These are phyloP conservation scores for Zasmidium cellare DNA, from an alignment of 2,329 filamentous ascomycete genomes.

Conservation along the genomic window DNA sequence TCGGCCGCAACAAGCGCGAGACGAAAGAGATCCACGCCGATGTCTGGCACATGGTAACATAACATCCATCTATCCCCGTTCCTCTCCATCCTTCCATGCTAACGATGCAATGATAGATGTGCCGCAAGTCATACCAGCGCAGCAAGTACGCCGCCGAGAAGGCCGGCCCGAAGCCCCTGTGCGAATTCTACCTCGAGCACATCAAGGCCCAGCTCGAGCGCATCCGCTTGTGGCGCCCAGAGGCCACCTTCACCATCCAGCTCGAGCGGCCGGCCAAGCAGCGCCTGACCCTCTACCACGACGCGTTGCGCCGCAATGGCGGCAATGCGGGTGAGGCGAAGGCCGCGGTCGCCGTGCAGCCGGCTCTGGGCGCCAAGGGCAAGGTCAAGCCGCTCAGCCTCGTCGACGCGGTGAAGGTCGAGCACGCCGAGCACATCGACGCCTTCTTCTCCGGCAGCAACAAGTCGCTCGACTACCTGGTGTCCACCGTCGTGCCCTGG, in stretches of 20 bases:
- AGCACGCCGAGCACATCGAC: constrained; percentile 25
- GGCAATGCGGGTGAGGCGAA: constrained; percentile 18
- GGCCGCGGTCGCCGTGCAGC: constrained; percentile 11
- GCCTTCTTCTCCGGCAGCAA: constrained; percentile 17
- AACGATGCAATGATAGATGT: constrained; percentile 36
- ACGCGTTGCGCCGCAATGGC: constrained; percentile 20
- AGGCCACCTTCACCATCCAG: constrained; percentile 31
- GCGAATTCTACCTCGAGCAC: constrained; percentile 20
- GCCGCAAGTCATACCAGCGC: constrained; percentile 81
- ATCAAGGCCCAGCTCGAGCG: constrained; percentile 28
- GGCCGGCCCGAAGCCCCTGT: constrained; percentile 1
- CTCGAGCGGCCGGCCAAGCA: constrained; percentile 26
- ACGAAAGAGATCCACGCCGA: constrained; percentile 68
- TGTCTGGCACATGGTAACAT: constrained; percentile 57
- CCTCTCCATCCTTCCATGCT: background rate
- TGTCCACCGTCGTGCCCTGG: constrained; percentile 24
- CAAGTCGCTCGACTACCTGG: constrained; percentile 23
- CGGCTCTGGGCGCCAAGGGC: constrained; percentile 18
- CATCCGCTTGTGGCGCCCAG: constrained; percentile 33
- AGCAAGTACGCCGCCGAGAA: constrained; percentile 25
- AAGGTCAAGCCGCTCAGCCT: constrained; percentile 8
- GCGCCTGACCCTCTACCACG: constrained; percentile 25
- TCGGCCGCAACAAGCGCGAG: constrained; percentile 78
- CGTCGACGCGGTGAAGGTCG: constrained; percentile 20
- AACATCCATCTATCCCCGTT: background rate